Conservation (phyloP, 176 grass and related monocot species). For the Olyra latifolia region DNA sequence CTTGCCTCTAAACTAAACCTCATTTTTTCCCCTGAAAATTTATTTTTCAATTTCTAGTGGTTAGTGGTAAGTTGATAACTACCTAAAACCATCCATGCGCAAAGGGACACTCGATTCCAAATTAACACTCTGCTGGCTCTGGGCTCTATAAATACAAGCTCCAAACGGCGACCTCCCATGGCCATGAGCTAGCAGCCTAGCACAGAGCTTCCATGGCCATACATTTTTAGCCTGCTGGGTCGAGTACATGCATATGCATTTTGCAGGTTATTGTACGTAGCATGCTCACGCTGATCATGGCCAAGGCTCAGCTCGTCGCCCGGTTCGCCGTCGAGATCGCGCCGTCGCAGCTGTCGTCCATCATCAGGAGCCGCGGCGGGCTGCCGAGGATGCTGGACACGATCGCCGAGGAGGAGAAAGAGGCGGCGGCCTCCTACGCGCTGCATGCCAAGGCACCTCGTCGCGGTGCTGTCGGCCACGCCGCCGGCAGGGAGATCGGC, state of each 20-base stretch:
- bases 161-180: not conserved
- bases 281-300: conserved; percentile 22
- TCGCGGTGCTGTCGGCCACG: not conserved
- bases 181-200: not conserved
- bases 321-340: conserved; percentile 16
- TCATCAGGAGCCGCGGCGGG: conserved; percentile 15
- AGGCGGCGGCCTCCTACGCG: not conserved
- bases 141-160: not conserved
- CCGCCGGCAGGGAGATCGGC: not conserved
- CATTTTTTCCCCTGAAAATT: not conserved
- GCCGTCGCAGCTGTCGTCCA: conserved; percentile 28
- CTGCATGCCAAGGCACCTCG: not conserved
- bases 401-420: conserved; percentile 31
- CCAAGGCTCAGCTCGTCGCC: conserved; percentile 36
- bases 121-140: not conserved
- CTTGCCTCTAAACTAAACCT: not conserved
- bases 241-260: not conserved
- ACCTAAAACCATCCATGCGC: not conserved
- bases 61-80: no score
- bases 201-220: not conserved
- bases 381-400: conserved; percentile 28
- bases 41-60: not conserved
- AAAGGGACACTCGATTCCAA: not conserved
- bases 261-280: not conserved
- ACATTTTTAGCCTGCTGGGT: not conserved